A percentile compares a stretch with the other conserved stretches of the same genome.
These are phyloP conservation scores for Aspergillus funiculosus DNA, from an alignment of 495 filamentous ascomycete species.

Conservation along the genomic window DNA sequence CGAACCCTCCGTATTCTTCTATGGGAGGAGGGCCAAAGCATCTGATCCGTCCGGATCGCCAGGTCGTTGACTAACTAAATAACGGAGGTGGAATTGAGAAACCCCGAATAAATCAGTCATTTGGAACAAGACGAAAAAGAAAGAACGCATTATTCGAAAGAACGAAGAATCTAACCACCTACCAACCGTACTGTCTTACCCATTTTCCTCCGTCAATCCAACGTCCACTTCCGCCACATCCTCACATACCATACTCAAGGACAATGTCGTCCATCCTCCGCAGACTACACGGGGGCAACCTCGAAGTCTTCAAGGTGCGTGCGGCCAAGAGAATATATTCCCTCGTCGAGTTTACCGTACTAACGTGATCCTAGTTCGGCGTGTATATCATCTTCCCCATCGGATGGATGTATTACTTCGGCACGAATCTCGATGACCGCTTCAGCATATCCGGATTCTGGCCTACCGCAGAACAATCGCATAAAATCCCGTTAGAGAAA, in stretches of 20 bases:
- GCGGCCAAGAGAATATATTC: neutral
- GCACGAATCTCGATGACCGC: conserved; percentile 89
- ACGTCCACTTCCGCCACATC: conserved; percentile 1
- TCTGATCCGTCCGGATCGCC: conserved; percentile 2
- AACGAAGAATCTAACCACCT: too few relatives aligned
- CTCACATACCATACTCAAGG: conserved; percentile 1
- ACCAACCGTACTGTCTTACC: neutral
- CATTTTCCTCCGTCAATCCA: neutral
- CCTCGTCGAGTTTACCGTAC: neutral
- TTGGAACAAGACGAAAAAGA: too few relatives aligned
- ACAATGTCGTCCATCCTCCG: conserved; percentile 39
- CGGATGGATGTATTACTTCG: conserved; percentile 99
- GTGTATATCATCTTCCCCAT: conserved; percentile 99
- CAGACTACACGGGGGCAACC: conserved; percentile 67
- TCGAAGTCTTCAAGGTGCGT: conserved; percentile 91
- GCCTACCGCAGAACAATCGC: conserved; percentile 78
- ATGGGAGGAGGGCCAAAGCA: conserved; percentile 16
- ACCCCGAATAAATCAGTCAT: too few relatives aligned
- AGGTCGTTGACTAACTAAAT: neutral
- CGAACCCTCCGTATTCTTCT: conserved; percentile 13
- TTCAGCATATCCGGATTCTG: conserved; percentile 90
- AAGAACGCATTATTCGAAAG: too few relatives aligned
- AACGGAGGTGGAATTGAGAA: too few relatives aligned
- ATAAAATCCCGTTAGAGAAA: conserved; percentile 80
- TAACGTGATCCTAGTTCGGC: conserved; percentile 61